A percentile compares a stretch with the other conserved stretches of the same genome.
Evolutionary conservation across 2,329 filamentous ascomycete genomes (phyloP).

Genomic region (Cladosporium sp.): DNA sequence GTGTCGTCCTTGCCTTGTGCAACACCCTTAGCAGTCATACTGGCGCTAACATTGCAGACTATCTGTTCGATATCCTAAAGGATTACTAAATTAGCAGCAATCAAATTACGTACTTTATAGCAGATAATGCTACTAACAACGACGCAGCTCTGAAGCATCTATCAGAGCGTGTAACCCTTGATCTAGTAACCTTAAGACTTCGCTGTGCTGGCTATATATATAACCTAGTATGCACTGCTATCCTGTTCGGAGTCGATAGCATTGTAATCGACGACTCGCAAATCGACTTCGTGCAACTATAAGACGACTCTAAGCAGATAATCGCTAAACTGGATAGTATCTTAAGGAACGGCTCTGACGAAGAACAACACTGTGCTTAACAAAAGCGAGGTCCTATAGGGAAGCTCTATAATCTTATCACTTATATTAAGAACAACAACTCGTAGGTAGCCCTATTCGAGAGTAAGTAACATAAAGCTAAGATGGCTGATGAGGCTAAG

Average conservation of each 20-base stretch:
- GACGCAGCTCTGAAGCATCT: slow-evolving; percentile 7
- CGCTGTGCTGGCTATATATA: too few relatives aligned
- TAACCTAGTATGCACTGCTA: too few relatives aligned
- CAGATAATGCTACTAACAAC: slow-evolving; percentile 27
- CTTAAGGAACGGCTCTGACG: neutral
- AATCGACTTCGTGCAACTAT: too few relatives aligned
- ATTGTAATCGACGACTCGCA: too few relatives aligned
- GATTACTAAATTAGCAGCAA: neutral
- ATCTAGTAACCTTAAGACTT: slow-evolving; percentile 7
- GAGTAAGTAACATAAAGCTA: neutral
- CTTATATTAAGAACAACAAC: neutral
- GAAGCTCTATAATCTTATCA: neutral
- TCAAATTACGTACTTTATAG: slow-evolving; percentile 23
- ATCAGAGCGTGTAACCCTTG: slow-evolving; percentile 6
- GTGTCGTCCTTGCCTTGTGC: neutral
- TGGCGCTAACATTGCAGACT: neutral
- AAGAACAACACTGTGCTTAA: slow-evolving; percentile 23
- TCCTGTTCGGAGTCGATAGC: too few relatives aligned
- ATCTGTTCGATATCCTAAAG: neutral
- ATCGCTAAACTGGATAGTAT: slow-evolving; percentile 19
- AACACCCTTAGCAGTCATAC: neutral
- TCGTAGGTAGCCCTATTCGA: neutral
- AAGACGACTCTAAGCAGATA: neutral
- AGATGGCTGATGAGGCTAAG: neutral
- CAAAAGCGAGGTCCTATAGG: too few relatives aligned